phyloP scores from a whole-genome alignment of 371 early-diverging fungal genomes.

The Mucor sp. region DNA sequence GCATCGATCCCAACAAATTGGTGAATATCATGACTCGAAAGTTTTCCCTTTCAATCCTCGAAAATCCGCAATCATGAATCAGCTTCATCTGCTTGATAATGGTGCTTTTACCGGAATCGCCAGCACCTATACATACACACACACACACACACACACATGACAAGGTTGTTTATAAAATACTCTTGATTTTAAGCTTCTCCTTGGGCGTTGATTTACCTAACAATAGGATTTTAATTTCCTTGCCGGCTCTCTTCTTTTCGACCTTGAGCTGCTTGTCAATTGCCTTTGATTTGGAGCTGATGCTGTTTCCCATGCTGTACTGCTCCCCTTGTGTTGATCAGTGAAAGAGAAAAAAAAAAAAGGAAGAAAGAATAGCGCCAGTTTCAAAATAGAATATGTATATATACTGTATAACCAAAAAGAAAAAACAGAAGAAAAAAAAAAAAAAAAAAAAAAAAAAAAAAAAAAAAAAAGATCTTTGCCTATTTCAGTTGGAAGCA shows the following conservation, averaged over 20 bases:
- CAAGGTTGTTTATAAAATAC: not conserved
- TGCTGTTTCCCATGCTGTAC: slow-evolving; percentile 69
- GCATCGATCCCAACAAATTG: slow-evolving; percentile 88
- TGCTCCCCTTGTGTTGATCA: too few relatives aligned
- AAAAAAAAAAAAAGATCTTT: slow-evolving; percentile 6
- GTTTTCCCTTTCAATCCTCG: slow-evolving; percentile 77
- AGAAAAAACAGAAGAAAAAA: not conserved
- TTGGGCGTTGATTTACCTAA: slow-evolving; percentile 63
- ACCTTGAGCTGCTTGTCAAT: slow-evolving; percentile 86
- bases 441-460: not conserved
- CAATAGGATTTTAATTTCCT: slow-evolving; percentile 94
- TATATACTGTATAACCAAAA: not conserved
- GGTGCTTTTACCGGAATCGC: slow-evolving; percentile 96
- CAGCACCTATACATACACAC: slow-evolving; percentile 79
- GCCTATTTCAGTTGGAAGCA: slow-evolving; percentile 1
- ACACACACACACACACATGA: too few relatives aligned
- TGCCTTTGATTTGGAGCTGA: slow-evolving; percentile 74
- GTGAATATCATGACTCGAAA: slow-evolving; percentile 87
- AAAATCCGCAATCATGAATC: slow-evolving; percentile 90
- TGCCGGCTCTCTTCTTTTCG: slow-evolving; percentile 72
- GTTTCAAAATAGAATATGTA: not conserved
- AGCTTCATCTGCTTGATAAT: slow-evolving; percentile 96
- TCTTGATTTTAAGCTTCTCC: not conserved
- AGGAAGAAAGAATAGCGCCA: not conserved
- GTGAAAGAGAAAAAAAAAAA: not conserved